Base-by-base conservation (phyloP, 2,329 filamentous ascomycete genomes). In the Parafenestella ontariensis region DNA sequence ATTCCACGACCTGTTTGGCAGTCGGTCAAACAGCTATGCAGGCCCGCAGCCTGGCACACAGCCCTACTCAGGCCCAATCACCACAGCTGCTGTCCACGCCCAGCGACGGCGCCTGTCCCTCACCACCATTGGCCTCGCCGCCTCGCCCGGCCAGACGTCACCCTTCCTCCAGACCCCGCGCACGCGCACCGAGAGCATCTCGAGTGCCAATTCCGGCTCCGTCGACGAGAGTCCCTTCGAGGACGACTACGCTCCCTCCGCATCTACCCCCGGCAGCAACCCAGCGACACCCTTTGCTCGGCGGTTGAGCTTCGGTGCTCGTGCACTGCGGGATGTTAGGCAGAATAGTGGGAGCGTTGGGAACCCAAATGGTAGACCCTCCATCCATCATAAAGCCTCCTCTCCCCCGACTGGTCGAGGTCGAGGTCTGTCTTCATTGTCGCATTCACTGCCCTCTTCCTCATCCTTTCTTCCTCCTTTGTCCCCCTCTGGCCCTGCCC, bases 221-320 rank as follows among this genome's bases (percentile, higher is more conserved):
- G 77, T 82, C 53, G 79, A 82, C 62, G 80, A 82, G 65, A 80
- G 76, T 17, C 80, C 80, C 13, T 79, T 82, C 56, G 80, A 81
- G 58, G 90, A 93, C 55, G 78, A 81, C 49, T 76, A 81, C 34
- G 75, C 79, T n/a, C 73, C 77, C 46, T 76, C 77, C 80, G 55
- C 59, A 21, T 85, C 82, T 67, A 84, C 83, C 80, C 52, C 66
- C 7, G 84, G 82, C 69, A 85, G 84, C 64, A 82, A 84, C 15
- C 88, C 91, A 29, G 84, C 81, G 48, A 90, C 89, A 11, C 91
- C 92, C 29, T 94, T 93, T 72, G 85, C 85, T 55, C 89, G 93
- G 65, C 89, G 93, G 54, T 88, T 96, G 81, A 97, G 93, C 78
- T 96, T 96, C 70, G 93, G 94, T 57, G 89, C 89, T 57, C 87